Evolutionary conservation across 2,329 filamentous ascomycete genomes (phyloP).

Genomic region (Paecilomyces sp.): DNA sequence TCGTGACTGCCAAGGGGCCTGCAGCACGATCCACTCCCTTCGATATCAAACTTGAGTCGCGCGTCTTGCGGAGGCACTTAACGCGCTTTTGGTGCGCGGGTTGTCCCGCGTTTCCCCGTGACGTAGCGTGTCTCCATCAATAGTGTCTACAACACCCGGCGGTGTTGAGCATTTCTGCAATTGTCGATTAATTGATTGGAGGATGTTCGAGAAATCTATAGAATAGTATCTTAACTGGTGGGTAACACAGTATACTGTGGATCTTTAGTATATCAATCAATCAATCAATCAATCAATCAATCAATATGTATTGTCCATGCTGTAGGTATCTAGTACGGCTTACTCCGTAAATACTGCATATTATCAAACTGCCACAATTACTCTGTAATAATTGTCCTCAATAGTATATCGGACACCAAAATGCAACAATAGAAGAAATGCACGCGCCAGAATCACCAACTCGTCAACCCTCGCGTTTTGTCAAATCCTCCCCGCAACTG

Average conservation of each 20-base stretch:
- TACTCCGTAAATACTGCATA: not conserved
- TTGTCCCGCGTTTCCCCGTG: not conserved
- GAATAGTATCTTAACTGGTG: not conserved
- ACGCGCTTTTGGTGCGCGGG: not conserved
- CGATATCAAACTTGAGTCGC: not conserved
- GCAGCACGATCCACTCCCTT: not conserved
- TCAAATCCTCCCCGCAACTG: conserved; percentile 85
- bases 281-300: no score
- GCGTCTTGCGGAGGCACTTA: not conserved
- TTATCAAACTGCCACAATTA: not conserved
- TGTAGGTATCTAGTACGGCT: not conserved
- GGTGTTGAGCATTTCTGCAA: not conserved
- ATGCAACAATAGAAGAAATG: not conserved
- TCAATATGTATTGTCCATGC: no score
- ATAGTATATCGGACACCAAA: no score
- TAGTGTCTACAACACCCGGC: not conserved
- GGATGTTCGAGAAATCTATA: not conserved
- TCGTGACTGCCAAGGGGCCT: not conserved
- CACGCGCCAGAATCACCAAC: conserved; percentile 31
- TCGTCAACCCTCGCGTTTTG: conserved; percentile 63
- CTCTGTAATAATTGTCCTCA: not conserved
- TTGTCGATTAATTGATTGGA: not conserved
- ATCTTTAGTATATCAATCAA: no score
- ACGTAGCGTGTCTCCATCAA: not conserved
- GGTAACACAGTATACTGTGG: no score